phyloP scores from a whole-genome alignment of 148 eudicot species.

The Persicaria maculosa region DNA sequence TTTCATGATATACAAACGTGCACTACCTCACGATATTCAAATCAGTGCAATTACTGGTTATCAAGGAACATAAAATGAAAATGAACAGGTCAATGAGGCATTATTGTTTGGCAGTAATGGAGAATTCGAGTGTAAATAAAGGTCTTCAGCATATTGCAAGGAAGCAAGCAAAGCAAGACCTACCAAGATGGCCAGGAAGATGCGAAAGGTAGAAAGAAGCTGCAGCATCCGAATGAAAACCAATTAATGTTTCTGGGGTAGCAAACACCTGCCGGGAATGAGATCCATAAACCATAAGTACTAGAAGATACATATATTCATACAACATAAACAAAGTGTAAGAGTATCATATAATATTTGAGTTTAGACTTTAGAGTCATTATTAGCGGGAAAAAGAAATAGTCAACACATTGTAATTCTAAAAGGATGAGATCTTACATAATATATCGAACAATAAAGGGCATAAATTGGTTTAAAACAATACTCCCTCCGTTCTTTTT shows the following conservation, averaged over 20 bases:
- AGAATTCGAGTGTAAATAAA: neutral
- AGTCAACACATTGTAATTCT: neutral
- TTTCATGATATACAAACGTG: no score
- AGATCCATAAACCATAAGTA: neutral
- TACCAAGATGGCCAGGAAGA: slow-evolving; percentile 81
- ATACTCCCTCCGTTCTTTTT: no score
- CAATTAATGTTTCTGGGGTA: slow-evolving; percentile 86
- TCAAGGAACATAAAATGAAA: neutral
- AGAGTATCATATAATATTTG: neutral
- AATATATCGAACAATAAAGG: slow-evolving; percentile 2
- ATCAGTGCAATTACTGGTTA: no score
- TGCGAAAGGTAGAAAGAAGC: slow-evolving; percentile 91
- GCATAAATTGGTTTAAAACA: neutral
- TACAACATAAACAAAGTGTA: neutral
- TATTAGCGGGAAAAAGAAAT: neutral
- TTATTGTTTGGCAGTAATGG: neutral
- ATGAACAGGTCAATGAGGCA: no score
- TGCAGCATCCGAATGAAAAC: slow-evolving; percentile 90
- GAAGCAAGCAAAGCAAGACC: slow-evolving; percentile 7
- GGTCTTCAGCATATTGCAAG: neutral
- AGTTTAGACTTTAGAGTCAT: neutral
- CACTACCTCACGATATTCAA: no score
- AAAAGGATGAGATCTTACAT: neutral
- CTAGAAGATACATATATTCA: neutral
- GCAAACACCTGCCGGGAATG: slow-evolving; percentile 64